Evolutionary conservation across 2,329 filamentous ascomycete species (phyloP).

Genomic region (Cladosporium sp.): DNA sequence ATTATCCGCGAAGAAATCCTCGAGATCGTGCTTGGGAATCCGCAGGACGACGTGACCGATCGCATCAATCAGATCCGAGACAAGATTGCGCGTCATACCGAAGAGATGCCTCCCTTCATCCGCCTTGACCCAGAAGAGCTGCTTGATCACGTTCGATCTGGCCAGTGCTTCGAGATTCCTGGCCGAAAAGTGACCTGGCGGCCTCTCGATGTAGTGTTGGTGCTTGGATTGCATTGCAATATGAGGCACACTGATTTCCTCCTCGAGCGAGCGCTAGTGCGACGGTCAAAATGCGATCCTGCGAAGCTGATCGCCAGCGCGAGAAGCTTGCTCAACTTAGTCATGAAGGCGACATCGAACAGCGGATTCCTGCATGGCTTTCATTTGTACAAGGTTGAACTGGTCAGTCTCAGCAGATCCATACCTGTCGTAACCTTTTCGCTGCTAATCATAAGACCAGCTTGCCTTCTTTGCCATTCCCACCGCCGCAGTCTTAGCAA

Average conservation of each 20-base stretch:
- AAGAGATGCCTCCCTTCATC: slow-evolving; percentile 37
- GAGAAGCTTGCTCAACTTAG: slow-evolving; percentile 41
- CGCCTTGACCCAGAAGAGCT: slow-evolving; percentile 33
- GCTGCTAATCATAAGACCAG: not conserved
- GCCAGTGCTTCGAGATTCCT: not conserved
- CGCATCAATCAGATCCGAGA: slow-evolving; percentile 43
- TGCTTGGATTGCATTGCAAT: slow-evolving; percentile 40
- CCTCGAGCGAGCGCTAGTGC: slow-evolving; percentile 58
- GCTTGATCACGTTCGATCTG: slow-evolving; percentile 18
- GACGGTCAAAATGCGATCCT: slow-evolving; percentile 39
- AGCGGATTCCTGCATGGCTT: slow-evolving; percentile 46
- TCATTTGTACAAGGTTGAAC: slow-evolving; percentile 43
- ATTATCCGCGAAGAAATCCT: slow-evolving; percentile 60
- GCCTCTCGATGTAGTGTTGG: slow-evolving; percentile 47
- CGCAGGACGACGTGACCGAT: slow-evolving; percentile 41
- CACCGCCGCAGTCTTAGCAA: slow-evolving; percentile 45
- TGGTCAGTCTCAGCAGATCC: slow-evolving; percentile 24
- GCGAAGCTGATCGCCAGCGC: slow-evolving; percentile 42
- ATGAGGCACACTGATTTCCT: slow-evolving; percentile 62
- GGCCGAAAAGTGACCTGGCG: slow-evolving; percentile 18
- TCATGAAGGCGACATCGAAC: slow-evolving; percentile 43
- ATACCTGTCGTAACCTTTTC: not conserved
- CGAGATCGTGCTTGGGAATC: slow-evolving; percentile 55
- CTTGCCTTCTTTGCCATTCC: slow-evolving; percentile 45
- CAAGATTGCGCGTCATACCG: slow-evolving; percentile 43